Conservation (phyloP, 495 filamentous ascomycete genomes). For the Jackrogersella multiformis region DNA sequence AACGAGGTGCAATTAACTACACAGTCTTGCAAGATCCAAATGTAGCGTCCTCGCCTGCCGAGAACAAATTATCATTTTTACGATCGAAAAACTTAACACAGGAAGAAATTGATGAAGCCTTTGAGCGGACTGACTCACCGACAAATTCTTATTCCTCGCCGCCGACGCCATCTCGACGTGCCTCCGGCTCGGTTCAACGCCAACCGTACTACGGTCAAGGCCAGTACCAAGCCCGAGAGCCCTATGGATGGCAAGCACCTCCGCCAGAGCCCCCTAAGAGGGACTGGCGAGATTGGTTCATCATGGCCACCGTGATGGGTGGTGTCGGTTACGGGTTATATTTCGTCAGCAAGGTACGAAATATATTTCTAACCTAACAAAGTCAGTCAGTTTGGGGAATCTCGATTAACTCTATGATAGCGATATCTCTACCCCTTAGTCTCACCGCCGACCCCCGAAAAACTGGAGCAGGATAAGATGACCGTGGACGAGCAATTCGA, state of each 20-base stretch:
- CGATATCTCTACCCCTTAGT: conserved; percentile 93
- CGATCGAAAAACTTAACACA: conserved; percentile 97
- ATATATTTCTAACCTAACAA: background rate
- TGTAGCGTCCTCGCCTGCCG: conserved; percentile 87
- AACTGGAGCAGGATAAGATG: conserved; percentile 91
- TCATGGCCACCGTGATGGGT: conserved; percentile 91
- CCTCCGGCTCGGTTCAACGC: conserved; percentile 56
- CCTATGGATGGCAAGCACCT: conserved; percentile 71
- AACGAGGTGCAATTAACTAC: conserved; percentile 21
- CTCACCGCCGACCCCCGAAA: conserved; percentile 89
- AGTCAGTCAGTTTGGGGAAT: background rate
- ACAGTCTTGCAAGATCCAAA: conserved; percentile 92
- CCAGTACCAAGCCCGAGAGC: conserved; percentile 69
- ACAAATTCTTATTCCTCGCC: conserved; percentile 59
- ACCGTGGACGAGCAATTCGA: conserved; percentile 91
- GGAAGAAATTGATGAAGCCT: conserved; percentile 88
- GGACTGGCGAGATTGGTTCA: conserved; percentile 99
- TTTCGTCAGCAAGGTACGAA: conserved; percentile 77
- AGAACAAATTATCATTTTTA: conserved; percentile 91
- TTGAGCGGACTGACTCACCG: conserved; percentile 73
- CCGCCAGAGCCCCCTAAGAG: conserved; percentile 77
- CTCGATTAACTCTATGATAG: conserved; percentile 52
- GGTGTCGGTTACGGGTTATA: conserved; percentile 90
- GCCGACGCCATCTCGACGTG: conserved; percentile 49
- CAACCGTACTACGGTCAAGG: conserved; percentile 73